Base-by-base conservation (phyloP, 306 rosid species). In the Vigna angularis region DNA sequence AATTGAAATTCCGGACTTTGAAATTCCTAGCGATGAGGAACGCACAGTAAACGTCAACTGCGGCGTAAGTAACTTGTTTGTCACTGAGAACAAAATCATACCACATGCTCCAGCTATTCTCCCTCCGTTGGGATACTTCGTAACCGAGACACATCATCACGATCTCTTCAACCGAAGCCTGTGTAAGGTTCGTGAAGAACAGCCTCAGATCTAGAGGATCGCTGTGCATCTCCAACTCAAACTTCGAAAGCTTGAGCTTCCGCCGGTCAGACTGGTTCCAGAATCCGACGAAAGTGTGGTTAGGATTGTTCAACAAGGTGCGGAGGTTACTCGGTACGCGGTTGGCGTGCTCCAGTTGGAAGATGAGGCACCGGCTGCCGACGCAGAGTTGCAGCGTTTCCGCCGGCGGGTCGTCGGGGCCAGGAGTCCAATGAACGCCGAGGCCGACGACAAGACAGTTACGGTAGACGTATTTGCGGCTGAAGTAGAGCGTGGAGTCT, bases 361-460 rank as follows among this genome's bases (percentile, higher is more conserved):
- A 70, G 22, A 85, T 38, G 51, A 88, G 87, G 83, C 89, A 85
- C 5, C 81, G 80, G 36, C 56, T 44, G 12, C 88, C 91, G 18
- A 88, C 63, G 76, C 87, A 83, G 55, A 88, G 81, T 52, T 85
- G 87, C 62, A 88, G 78, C 0, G 77, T 63, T 30, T 85, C 85
- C 22, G 74, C 69, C 52, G 85, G 86, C 40, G 66, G 9, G 3
- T n/a, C 15, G 0, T 0, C 0, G 1, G 5, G 5, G 18, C 48
- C 11, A 0, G 88, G 86, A 11, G 74, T 83, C 89, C 89, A 88
- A 28, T 88, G 89, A 22, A 88, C 79, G 64, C 88, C 89, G 75
- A 85, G 86, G 30, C 89, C 90, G 18, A 83, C 84, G 20, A 87
- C 66, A 18, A 87, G 88, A 34, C 50, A 51, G 58, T 18, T 3